Evolutionary conservation across 352 stramenopile genomes (phyloP), one percentile per base, ranked within the genome.

Genomic region (Globisporangium okanoganense): DNA sequence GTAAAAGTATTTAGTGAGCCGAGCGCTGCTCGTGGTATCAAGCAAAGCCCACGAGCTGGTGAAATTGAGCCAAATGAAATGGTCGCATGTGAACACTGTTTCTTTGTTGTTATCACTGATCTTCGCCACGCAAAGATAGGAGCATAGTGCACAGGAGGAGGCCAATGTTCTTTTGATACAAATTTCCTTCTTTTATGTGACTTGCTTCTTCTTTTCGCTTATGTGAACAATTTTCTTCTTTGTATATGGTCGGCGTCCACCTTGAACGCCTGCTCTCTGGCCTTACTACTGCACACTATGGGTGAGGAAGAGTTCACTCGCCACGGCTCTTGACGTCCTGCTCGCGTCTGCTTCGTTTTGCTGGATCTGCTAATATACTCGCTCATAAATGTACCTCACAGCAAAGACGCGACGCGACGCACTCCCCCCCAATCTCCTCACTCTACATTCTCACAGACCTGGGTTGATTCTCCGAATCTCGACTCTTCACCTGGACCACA

Each of bases 281-380:
- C 40, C 40, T 22, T 45, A 20, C 40, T 45, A 45, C 40, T 45
- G 40, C 40, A 45, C 40, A 45, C 12, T 20, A 45, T 24, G 40
- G 18, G 40, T n/a, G n/a, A n/a, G n/a, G n/a, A n/a, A n/a, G n/a
- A n/a, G 31, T 36, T 36, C 31, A 36, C 31, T 36, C 31, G 36
- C 36, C 14, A n/a, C 36, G 36, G 36, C n/a, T 43, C 36, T 5
- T 45, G 16, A 14, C n/a, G 6, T 25, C 7, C 41, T 18, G n/a
- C 41, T 24, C 41, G 38, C 38, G 12, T n/a, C 7, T 24, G 40
- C 40, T 45, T 41, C 35, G 10, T 41, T 41, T n/a, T n/a, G 38
- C 38, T 44, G 13, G 38, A 44, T 25, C 41, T 48, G 41, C 41
- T 48, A 48, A 48, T 48, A 48, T 48, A 48, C 41, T 48, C n/a